phyloP scores from a whole-genome alignment of 2,329 filamentous ascomycete genomes.

The Parascedosporium putredinis region DNA sequence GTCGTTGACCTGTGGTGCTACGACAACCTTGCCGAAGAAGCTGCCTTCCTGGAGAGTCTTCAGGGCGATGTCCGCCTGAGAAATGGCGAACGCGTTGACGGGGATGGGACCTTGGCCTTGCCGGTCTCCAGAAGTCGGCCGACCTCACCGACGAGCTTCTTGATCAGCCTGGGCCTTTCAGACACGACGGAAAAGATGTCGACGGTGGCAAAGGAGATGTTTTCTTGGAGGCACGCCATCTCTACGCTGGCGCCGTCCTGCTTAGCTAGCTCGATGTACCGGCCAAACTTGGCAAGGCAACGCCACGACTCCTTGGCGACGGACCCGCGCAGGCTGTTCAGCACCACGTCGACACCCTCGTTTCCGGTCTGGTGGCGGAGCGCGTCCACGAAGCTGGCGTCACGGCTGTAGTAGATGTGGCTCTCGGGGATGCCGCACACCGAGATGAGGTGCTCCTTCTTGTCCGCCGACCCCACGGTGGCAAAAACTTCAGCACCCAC shows the following conservation, averaged over 20 bases:
- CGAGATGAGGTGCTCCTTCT: constrained; percentile 27
- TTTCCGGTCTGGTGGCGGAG: constrained; percentile 24
- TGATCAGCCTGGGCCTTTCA: constrained; percentile 29
- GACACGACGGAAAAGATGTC: constrained; percentile 33
- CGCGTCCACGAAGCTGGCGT: constrained; percentile 14
- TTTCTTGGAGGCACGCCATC: constrained; percentile 37
- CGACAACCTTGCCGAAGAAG: constrained; percentile 31
- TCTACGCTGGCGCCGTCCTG: constrained; percentile 32
- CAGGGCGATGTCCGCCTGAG: constrained; percentile 27
- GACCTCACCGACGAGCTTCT: constrained; percentile 26
- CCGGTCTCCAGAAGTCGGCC: constrained; percentile 23
- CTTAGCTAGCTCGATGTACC: constrained; percentile 34
- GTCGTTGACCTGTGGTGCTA: constrained; percentile 29
- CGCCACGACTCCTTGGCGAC: constrained; percentile 30
- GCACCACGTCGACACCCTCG: constrained; percentile 58
- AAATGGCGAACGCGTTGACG: constrained; percentile 24
- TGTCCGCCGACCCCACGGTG: constrained; percentile 28
- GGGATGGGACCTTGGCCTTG: constrained; percentile 26
- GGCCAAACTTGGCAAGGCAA: constrained; percentile 32
- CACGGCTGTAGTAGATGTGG: constrained; percentile 19
- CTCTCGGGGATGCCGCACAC: constrained; percentile 25
- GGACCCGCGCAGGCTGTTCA: constrained; percentile 38
- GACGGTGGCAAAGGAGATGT: constrained; percentile 34
- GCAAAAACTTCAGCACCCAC: constrained; percentile 29
- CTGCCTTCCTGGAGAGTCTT: constrained; percentile 24